Evolutionary conservation across 129 eudicot species (phyloP), one percentile per base, ranked within the genome.

Genomic region (Ambrosia artemisiifolia): DNA sequence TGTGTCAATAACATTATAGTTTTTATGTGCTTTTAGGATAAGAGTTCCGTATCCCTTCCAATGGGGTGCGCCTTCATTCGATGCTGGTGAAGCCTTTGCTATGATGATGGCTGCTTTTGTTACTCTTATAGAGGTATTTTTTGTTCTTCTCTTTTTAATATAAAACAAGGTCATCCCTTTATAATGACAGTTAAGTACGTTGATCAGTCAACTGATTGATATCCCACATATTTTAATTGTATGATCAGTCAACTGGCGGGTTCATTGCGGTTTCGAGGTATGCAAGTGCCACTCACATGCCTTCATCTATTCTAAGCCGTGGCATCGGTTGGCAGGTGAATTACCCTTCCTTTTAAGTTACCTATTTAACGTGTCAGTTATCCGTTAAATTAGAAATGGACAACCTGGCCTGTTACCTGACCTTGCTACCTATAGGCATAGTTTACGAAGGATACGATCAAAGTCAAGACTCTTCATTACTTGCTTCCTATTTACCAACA

Each of bases 71-170:
- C 92, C 92, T 40, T 84, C 89, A 19, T 87, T 87, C 36, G 92
- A 87, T 79, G 92, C 93, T 14, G 93, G 93, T 70, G 93, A 87
- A 84, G 89, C 89, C 46, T 84, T 87, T 84, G 93, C 93, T 74
- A 87, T 87, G 93, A 87, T 87, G 93, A 79, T 87, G 84, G 84
- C 93, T 77, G 38, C 93, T 42, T 82, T 87, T 70, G 93, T 87
- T 74, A 74, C 89, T 71, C 93, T 87, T 74, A 69, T 87, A 11
- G 93, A 87, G 89, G 93, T 87, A 34, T 40, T 42, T 67, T 30
- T 67, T 30, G 40, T 34, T 51, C 5, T 14, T 53, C 9, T 14
- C 3, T 7, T n/a, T 53, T 19, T 74, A 11, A 9, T 34, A 28
- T 16, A 8, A 18, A 63, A 48, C 1, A 19, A 63, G 62, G 11